Percentiles rank a stretch among this genome's conserved stretches.
Conservation (phyloP, 2,329 filamentous ascomycete species). For the Venturia asperata region DNA sequence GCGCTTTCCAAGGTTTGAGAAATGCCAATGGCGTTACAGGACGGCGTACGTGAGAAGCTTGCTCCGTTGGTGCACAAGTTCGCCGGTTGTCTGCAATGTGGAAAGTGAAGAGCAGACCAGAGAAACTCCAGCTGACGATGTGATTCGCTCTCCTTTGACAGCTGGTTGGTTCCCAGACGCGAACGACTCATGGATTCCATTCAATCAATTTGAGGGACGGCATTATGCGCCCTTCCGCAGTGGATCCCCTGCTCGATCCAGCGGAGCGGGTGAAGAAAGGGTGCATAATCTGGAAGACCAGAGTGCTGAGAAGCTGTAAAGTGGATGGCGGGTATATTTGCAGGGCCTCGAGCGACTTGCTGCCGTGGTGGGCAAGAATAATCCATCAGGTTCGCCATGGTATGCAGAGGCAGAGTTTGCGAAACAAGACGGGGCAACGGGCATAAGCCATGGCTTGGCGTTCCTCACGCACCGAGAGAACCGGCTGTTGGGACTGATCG, state of each 20-base stretch:
- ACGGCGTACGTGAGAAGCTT: background rate
- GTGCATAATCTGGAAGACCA: slow-evolving; percentile 2
- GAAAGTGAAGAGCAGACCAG: background rate
- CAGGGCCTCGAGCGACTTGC: background rate
- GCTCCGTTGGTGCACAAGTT: background rate
- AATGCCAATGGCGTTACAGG: background rate
- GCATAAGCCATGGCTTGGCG: background rate
- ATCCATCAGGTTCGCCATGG: background rate
- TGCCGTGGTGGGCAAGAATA: background rate
- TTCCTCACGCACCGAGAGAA: background rate
- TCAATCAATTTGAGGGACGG: slow-evolving; percentile 12
- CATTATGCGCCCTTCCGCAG: slow-evolving; percentile 11
- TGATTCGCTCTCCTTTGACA: background rate
- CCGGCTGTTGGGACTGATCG: background rate
- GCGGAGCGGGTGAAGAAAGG: background rate
- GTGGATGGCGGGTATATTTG: background rate
- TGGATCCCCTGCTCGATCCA: background rate
- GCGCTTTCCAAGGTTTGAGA: no score
- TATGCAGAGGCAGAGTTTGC: background rate
- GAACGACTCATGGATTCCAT: background rate
- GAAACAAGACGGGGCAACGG: background rate
- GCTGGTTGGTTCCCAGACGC: slow-evolving; percentile 4
- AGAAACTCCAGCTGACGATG: background rate
- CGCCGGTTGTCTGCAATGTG: background rate
- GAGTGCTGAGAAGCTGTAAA: background rate